Base-by-base conservation (phyloP, 495 filamentous ascomycete genomes). In the Penicillium coffeae region DNA sequence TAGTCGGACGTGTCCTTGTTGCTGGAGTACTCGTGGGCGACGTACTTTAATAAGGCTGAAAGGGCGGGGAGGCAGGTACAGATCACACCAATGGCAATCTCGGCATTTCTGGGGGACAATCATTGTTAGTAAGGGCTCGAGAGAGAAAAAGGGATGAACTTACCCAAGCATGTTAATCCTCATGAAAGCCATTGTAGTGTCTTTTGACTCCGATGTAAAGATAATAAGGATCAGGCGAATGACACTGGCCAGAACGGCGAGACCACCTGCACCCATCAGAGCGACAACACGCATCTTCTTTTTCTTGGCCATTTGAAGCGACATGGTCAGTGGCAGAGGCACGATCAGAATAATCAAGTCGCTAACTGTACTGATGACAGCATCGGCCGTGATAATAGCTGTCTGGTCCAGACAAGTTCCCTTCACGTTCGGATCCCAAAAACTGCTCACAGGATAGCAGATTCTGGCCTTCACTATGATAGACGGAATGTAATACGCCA, bases 1-100 rank as follows among this genome's bases (percentile, higher is more conserved):
- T 60, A 59, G 8, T 48, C 22, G 12, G 58, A 55, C n/a, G n/a
- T 30, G 10, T 30, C 25, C 25, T 30, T 51, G 36, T 46, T 42
- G 42, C 48, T 60, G 33, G 61, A 62, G 45, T 60, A 56, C 51
- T 62, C 59, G 37, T 45, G 43, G 21, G 47, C 43, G 30, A 52
- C 25, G n/a, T 50, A 54, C 12, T 42, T 49, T 27, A 62, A 13
- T 35, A 66, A 52, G 9, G 59, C 66, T 2, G 62, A 67, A 34
- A 72, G 50, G 19, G 66, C 60, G 9, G 69, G 69, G 14, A 71
- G 61, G 46, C 68, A 70, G 41, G 68, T 66, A 40, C 68, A 69
- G 43, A 73, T 65, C 8, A 73, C 50, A 10, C 68, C 69, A 45
- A 73, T 64, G 21, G 64, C 58, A 36, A 66, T 51, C 56, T 73